phyloP scores from a whole-genome alignment of 371 early-diverging fungal species.

The Entomophthora muscae region DNA sequence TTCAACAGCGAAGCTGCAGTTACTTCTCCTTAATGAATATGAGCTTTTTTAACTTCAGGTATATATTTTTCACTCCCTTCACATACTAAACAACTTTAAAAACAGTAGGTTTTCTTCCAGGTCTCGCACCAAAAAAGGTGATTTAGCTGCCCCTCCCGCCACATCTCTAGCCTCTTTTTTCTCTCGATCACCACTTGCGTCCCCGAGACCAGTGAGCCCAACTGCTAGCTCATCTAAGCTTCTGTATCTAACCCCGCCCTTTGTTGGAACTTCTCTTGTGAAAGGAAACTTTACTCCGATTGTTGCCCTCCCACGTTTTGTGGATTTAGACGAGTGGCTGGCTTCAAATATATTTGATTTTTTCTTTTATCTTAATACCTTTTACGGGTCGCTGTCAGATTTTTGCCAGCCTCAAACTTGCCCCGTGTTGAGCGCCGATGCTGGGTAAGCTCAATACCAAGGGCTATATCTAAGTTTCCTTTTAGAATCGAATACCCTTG shows the following conservation, averaged over 20 bases:
- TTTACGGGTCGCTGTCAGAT: constrained; percentile 3
- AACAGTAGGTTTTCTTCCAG: too few relatives aligned
- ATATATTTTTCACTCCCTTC: too few relatives aligned
- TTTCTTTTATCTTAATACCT: neutral
- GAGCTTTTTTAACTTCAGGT: too few relatives aligned
- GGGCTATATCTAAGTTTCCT: neutral
- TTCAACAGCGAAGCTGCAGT: too few relatives aligned
- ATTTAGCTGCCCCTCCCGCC: too few relatives aligned
- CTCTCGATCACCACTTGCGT: too few relatives aligned
- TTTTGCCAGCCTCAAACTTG: neutral
- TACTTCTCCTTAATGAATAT: too few relatives aligned
- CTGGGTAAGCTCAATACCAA: neutral
- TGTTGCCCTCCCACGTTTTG: constrained; percentile 69
- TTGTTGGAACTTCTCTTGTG: constrained; percentile 64
- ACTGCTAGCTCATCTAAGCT: too few relatives aligned
- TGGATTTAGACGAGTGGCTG: constrained; percentile 88
- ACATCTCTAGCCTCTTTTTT: too few relatives aligned
- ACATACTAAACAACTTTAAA: too few relatives aligned
- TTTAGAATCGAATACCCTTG: constrained; percentile 67
- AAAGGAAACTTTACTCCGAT: constrained; percentile 81
- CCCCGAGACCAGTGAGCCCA: too few relatives aligned
- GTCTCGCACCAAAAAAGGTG: too few relatives aligned
- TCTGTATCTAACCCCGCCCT: constrained; percentile 54
- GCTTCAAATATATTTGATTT: constrained; percentile 39
- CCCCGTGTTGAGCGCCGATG: constrained; percentile 5